Conservation (phyloP, 108 stramenopile genomes). For the Cyclotella choctawhatcheeana region DNA sequence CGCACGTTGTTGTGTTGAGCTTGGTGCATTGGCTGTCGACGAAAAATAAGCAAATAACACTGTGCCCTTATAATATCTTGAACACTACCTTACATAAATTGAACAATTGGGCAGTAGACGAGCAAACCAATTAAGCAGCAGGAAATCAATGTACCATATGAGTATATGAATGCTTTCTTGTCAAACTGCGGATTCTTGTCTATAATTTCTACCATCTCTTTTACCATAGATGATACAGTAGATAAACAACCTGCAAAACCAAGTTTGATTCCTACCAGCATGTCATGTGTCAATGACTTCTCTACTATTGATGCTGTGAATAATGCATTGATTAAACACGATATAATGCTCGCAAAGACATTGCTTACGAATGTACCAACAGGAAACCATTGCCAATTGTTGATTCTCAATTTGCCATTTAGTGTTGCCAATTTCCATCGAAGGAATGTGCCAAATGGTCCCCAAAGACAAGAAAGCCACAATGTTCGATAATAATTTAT, state of each 20-base stretch:
- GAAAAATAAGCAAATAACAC: neutral
- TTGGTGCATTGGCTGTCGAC: conserved; percentile 75
- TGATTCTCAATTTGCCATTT: conserved; percentile 41
- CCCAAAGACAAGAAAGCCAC: conserved; percentile 53
- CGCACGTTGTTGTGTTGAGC: conserved; percentile 75
- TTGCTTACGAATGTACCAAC: conserved; percentile 76
- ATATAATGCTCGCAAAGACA: conserved; percentile 52
- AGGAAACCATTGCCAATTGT: conserved; percentile 58
- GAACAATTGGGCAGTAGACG: conserved; percentile 62
- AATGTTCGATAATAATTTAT: conserved; percentile 65
- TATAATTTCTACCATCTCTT: conserved; percentile 59
- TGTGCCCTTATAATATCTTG: neutral
- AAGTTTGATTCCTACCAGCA: conserved; percentile 32
- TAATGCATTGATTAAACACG: conserved; percentile 41
- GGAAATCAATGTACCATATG: conserved; percentile 42
- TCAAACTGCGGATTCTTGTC: conserved; percentile 36
- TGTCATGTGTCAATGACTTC: conserved; percentile 42
- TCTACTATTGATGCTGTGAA: conserved; percentile 13
- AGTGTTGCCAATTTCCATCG: conserved; percentile 65
- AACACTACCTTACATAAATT: conserved; percentile 13
- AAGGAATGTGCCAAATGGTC: conserved; percentile 65
- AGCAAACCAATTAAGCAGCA: conserved; percentile 53
- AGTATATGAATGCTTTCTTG: conserved; percentile 63
- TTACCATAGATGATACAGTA: conserved; percentile 78
- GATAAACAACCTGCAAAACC: conserved; percentile 81